phyloP scores from a whole-genome alignment of 805 yeast genomes.

The Metschnikowia gruessii region DNA sequence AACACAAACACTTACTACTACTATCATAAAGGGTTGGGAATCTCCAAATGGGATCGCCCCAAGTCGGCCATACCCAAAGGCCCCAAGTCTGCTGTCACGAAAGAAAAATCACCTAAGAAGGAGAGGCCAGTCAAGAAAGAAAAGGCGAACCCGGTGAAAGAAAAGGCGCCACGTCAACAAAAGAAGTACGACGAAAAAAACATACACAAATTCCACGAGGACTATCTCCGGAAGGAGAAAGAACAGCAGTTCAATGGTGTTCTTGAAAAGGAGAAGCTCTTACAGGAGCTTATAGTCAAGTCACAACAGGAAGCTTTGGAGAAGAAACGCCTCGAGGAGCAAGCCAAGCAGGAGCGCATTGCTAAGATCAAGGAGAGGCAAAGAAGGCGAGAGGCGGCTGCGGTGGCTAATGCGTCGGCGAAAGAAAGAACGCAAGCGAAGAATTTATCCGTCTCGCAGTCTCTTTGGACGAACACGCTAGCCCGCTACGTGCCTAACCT shows the following conservation, averaged over 20 bases:
- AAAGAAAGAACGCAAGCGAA: slow-evolving; percentile 8
- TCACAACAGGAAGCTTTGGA: slow-evolving; percentile 31
- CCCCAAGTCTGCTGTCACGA: slow-evolving; percentile 22
- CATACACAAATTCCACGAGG: slow-evolving; percentile 34
- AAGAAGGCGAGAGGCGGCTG: slow-evolving; percentile 15
- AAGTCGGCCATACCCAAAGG: slow-evolving; percentile 32
- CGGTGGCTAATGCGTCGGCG: slow-evolving; percentile 5
- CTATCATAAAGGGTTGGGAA: slow-evolving; percentile 47
- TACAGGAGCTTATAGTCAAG: slow-evolving; percentile 37
- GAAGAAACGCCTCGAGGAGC: slow-evolving; percentile 27
- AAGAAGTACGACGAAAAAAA: slow-evolving; percentile 19
- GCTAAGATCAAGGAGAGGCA: slow-evolving; percentile 24
- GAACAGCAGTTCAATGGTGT: slow-evolving; percentile 34
- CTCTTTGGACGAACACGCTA: slow-evolving; percentile 48
- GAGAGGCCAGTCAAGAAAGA: not conserved
- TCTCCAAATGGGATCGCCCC: slow-evolving; percentile 64
- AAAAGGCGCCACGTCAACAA: slow-evolving; percentile 6
- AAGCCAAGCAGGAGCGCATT: slow-evolving; percentile 21
- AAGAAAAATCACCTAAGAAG: slow-evolving; percentile 10
- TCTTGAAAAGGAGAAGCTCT: slow-evolving; percentile 33
- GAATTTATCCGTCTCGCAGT: slow-evolving; percentile 17
- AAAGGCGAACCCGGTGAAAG: slow-evolving; percentile 4
- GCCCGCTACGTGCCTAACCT: slow-evolving; percentile 80
- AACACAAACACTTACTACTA: slow-evolving; percentile 48
- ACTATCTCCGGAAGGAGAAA: slow-evolving; percentile 30